Base-by-base conservation (phyloP, 2,329 filamentous ascomycete species). In the Ascochyta viciae-villosae region DNA sequence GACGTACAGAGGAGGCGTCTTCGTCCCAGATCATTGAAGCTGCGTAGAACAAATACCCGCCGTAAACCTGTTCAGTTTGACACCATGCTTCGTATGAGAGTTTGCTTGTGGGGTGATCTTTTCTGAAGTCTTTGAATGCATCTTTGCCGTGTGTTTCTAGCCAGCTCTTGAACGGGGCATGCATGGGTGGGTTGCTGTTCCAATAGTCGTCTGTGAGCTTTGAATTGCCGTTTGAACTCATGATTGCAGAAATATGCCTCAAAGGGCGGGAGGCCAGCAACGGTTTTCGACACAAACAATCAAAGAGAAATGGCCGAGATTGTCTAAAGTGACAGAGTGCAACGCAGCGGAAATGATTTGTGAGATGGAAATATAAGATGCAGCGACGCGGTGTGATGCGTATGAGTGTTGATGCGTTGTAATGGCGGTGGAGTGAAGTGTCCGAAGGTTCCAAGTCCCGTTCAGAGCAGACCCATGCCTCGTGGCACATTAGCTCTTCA, bases 11-110 rank as follows among this genome's bases (percentile, higher is more conserved):
- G 19, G 69, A 66, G 35, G 64, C 65, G 13, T 62, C 62, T 48
- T 70, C 69, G 10, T 71, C 64, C 60, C 67, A 71, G 23, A 71
- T 63, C 38, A 65, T 57, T 41, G 69, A 47, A 44, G 72, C 65
- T 16, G 70, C 64, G 50, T 71, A 65, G 55, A 69, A 74, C 16
- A 75, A 50, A 50, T 66, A 70, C 19, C 67, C 61, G 15, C 72
- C 71, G 26, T 67, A 62, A 22, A 65, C 63, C 47, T 68, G 63
- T 38, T 68, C 54, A 19, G 67, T 71, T 44, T 55, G 50, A 27
- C 64, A 60, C 73, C 73, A 75, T 15, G 64, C 67, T 16, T 73
- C 68, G 55, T 74, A 74, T 27, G 64, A 61, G 47, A 72, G 58
- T 23, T 64, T 51, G 49, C 66, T 56, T 29, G 58, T 53, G 19